These are phyloP conservation scores for Chamaecyparis obtusa DNA, from an alignment of 75 land plant species.

Conservation along the genomic window DNA sequence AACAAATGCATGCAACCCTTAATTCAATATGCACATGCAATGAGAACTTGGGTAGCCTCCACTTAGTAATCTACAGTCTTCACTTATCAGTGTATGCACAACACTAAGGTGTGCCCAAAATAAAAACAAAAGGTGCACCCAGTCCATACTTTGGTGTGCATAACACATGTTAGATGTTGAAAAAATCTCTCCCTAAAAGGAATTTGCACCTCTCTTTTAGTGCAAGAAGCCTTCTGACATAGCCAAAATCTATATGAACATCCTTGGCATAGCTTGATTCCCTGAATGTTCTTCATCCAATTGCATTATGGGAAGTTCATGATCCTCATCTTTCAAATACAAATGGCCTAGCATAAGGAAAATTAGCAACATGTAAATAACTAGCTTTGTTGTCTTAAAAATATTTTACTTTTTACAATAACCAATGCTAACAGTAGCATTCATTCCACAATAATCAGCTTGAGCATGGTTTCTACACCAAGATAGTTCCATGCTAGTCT, in stretches of 20 bases:
- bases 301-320: constrained; percentile 5
- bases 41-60: no score
- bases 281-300: background rate
- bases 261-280: background rate
- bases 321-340: background rate
- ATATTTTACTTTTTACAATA: background rate
- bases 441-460: background rate
- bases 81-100: no score
- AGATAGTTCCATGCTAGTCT: background rate
- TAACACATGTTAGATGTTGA: no score
- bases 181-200: no score
- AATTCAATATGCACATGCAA: no score
- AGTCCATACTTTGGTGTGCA: no score
- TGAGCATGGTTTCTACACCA: background rate
- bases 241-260: background rate
- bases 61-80: no score
- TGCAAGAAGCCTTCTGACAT: no score
- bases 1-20: no score
- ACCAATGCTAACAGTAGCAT: background rate
- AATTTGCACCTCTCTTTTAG: no score
- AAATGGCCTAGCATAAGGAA: background rate
- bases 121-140: no score
- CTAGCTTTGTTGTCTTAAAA: background rate
- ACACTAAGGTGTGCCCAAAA: no score
- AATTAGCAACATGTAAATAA: background rate